Conservation (phyloP, 2,329 filamentous ascomycete species). For the Pseudocercospora macadamiae region DNA sequence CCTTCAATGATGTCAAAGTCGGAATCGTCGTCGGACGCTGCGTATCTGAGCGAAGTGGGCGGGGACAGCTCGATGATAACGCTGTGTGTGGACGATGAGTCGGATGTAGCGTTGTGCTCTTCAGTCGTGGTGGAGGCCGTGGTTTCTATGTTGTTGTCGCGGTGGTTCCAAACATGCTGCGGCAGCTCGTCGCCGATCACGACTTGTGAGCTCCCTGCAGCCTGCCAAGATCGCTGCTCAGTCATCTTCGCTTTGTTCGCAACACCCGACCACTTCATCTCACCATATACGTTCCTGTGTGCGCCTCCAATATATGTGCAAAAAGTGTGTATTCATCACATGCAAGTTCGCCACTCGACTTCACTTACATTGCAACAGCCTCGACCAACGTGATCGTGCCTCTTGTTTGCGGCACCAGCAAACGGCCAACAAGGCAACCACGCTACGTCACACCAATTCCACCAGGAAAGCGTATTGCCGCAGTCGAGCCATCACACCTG, state of each 20-base stretch:
- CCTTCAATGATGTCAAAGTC: conserved; percentile 26
- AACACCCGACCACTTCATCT: background rate
- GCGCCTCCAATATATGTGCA: background rate
- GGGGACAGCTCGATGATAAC: conserved; percentile 18
- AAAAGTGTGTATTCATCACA: too few species aligned
- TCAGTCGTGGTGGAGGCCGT: background rate
- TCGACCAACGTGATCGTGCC: background rate
- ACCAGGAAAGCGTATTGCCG: too few species aligned
- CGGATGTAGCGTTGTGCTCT: background rate
- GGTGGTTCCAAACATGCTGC: background rate
- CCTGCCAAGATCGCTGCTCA: conserved; percentile 1
- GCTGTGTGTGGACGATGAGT: conserved; percentile 12
- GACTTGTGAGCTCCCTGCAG: too few species aligned
- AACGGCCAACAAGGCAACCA: background rate
- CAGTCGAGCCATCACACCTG: too few species aligned
- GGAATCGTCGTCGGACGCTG: conserved; percentile 14
- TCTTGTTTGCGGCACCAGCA: too few species aligned
- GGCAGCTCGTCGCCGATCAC: background rate
- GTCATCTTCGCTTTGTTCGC: conserved; percentile 2
- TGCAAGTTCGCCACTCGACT: too few species aligned
- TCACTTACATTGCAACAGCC: background rate
- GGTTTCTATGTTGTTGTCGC: background rate
- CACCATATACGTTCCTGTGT: background rate
- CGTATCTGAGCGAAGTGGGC: background rate
- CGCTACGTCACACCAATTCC: too few species aligned